These are phyloP conservation scores for Phialocephala subalpina DNA, from an alignment of 2,329 filamentous ascomycete genomes.

Conservation along the genomic window DNA sequence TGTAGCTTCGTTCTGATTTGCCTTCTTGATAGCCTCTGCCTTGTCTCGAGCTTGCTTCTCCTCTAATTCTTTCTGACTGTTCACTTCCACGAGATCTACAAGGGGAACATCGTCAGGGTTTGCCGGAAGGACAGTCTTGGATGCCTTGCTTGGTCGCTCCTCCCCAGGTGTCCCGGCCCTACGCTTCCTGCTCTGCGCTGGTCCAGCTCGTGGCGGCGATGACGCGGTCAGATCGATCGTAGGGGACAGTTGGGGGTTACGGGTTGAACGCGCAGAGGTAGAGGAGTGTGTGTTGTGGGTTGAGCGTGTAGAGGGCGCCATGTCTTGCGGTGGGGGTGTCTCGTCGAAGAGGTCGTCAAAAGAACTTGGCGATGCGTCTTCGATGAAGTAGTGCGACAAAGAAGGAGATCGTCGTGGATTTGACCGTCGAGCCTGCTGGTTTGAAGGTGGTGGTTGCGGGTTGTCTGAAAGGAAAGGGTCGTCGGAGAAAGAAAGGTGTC, in stretches of 20 bases:
- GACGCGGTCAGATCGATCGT: conserved; percentile 40
- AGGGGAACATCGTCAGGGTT: conserved; percentile 32
- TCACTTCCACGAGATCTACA: conserved; percentile 41
- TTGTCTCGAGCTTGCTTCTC: conserved; percentile 37
- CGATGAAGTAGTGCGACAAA: conserved; percentile 27
- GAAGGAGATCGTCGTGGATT: neutral
- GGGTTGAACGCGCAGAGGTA: conserved; percentile 4
- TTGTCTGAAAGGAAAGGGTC: conserved; percentile 7
- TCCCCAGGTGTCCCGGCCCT: conserved; percentile 31
- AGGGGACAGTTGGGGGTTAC: conserved; percentile 27
- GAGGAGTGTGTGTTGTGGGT: conserved; percentile 25
- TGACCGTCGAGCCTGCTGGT: conserved; percentile 29
- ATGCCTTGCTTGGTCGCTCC: conserved; percentile 24
- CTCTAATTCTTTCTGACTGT: conserved; percentile 39
- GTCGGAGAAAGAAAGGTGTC: neutral
- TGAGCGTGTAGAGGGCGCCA: conserved; percentile 11
- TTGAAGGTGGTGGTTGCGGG: conserved; percentile 30
- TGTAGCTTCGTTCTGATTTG: conserved; percentile 55
- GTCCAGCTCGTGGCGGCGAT: conserved; percentile 25
- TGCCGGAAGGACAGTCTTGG: conserved; percentile 13
- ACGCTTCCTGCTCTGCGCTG: conserved; percentile 34
- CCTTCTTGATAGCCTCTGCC: conserved; percentile 43
- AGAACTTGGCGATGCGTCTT: conserved; percentile 33
- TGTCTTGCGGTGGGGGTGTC: conserved; percentile 10
- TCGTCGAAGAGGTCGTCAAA: conserved; percentile 33